Evolutionary conservation across 225 moss, liverwort and hornwort species (phyloP).

Genomic region (Sphagnum tenellum): DNA sequence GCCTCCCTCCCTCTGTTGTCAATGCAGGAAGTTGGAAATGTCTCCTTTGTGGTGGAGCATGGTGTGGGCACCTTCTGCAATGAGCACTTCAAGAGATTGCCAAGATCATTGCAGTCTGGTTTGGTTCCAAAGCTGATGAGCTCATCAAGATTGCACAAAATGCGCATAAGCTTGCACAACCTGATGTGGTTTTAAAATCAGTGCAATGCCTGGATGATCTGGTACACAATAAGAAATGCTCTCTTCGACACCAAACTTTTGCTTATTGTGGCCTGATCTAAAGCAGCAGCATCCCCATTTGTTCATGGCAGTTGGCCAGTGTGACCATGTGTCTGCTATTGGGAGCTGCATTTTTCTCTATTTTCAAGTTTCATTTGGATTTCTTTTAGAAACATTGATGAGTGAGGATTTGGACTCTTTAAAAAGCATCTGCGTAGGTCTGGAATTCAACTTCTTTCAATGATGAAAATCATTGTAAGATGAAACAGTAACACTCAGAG

Average conservation of each 20-base stretch:
- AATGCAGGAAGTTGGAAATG: conserved; percentile 91
- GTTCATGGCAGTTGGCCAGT: no score
- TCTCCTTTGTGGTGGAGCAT: conserved; percentile 87
- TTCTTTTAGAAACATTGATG: no score
- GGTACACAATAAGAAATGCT: conserved; percentile 45
- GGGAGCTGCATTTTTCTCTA: no score
- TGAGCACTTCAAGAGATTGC: conserved; percentile 55
- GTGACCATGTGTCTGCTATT: no score
- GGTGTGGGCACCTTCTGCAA: conserved; percentile 78
- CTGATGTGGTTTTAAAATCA: conserved; percentile 87
- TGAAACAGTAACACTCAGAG: no score
- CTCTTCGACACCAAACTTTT: conserved; percentile 30
- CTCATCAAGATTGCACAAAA: conserved; percentile 63
- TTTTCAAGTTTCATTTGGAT: no score
- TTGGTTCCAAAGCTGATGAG: conserved; percentile 62
- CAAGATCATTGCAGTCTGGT: conserved; percentile 64
- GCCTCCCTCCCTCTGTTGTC: no score
- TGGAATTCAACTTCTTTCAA: no score
- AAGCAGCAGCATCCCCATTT: no score
- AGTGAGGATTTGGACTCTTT: no score
- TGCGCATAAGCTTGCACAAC: conserved; percentile 70
- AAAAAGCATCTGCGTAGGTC: no score
- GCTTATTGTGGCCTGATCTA: conserved; percentile 3
- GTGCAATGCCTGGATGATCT: conserved; percentile 83
- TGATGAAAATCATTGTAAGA: no score